These are phyloP conservation scores for Clavaria fumosa DNA, from an alignment of 768 basidiomycete species.

Conservation along the genomic window DNA sequence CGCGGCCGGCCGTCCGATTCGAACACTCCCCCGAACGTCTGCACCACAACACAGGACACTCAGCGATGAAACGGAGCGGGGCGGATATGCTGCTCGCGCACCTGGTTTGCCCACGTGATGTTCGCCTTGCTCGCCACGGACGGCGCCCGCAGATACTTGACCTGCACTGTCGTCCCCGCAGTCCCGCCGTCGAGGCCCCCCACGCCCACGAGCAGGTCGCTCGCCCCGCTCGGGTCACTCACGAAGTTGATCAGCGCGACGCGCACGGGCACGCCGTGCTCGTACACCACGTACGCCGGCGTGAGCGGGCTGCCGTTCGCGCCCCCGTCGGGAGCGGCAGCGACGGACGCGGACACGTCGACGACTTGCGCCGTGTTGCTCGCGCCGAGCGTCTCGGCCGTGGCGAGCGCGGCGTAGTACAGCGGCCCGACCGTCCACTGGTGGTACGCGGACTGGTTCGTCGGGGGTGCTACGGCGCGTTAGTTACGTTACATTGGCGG, in stretches of 20 bases:
- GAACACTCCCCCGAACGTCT: constrained; percentile 50
- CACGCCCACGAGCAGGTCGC: constrained; percentile 35
- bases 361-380: constrained; percentile 49
- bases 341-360: constrained; percentile 46
- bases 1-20: constrained; percentile 52
- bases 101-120: constrained; percentile 70
- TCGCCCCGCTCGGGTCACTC: constrained; percentile 39
- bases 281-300: constrained; percentile 62
- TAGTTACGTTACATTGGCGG: no score
- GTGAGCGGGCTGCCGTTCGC: constrained; percentile 36
- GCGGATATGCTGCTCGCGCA: constrained; percentile 14
- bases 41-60: neutral
- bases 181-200: constrained; percentile 29
- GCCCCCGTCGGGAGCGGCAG: no score
- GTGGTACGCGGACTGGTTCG: constrained; percentile 38
- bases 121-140: constrained; percentile 46
- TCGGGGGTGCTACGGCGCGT: constrained; percentile 24
- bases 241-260: constrained; percentile 65
- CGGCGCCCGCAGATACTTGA: constrained; percentile 39
- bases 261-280: constrained; percentile 43
- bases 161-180: constrained; percentile 23
- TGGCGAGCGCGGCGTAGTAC: constrained; percentile 58
- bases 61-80: constrained; percentile 1
- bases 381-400: constrained; percentile 57
- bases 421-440: constrained; percentile 64